Evolutionary conservation across 306 rosid species (phyloP), one percentile per base, ranked within the genome.

Genomic region (Quercus mongolica): DNA sequence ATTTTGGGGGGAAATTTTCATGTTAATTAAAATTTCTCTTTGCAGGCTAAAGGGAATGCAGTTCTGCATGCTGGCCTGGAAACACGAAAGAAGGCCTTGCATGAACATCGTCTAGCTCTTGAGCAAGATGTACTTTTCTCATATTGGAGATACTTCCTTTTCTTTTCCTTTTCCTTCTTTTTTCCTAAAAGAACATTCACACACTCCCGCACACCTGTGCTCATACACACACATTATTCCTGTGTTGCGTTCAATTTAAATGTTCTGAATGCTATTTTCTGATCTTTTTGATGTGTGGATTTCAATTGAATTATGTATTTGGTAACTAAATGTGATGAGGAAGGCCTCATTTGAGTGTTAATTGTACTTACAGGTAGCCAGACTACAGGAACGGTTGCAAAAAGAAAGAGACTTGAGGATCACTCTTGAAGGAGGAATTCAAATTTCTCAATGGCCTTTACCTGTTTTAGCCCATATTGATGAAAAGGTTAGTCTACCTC

Each of bases 121-220:
- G 90, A 89, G 89, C 92, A 90, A 83, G 98, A 93, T 74, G 99
- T 96, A 88, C 55, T 74, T 84, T 74, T 84, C 71, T 80, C 75
- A 75, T 69, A 63, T 54, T 64, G 72, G 65, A 81, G 71, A 78
- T 63, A 26, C 67, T 76, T 17, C 62, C 13, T 28, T 61, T 75
- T 35, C 6, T 21, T 71, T 75, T 73, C 28, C 30, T 38, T 61
- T 35, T 5, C 33, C 74, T 25, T 25, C 80, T 83, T 74, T 61
- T 74, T 69, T 68, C 38, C 78, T 17, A 5, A 64, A 14, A 64
- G 41, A 28, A 15, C 46, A 61, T 51, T 65, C 44, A 49, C 74
- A 12, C 38, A 3, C 17, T 10, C 5, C 15, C 5, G 17, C 54
- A 49, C 54, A 12, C 17, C 14, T 13, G 46, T 41, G 46, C 46